Evolutionary conservation across 208 protist species (phyloP).

Genomic region (Leishmania aethiopica): DNA sequence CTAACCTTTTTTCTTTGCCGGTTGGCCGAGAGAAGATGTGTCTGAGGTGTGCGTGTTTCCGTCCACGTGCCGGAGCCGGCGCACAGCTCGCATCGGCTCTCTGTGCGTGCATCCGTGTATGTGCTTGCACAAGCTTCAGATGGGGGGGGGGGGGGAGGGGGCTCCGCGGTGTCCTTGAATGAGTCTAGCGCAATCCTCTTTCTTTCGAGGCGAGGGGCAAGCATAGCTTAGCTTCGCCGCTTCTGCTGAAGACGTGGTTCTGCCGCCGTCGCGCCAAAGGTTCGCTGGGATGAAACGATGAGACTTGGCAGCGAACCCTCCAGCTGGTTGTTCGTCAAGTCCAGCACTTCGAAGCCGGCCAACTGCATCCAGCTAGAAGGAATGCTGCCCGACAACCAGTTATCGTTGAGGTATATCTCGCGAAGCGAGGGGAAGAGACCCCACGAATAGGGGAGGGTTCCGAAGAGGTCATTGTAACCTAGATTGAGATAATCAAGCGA

Average conservation of each 20-base stretch:
- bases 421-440: background rate
- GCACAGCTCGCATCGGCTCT: background rate
- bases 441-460: slow-evolving; percentile 10
- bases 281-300: background rate
- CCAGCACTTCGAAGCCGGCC: background rate
- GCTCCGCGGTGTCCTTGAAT: background rate
- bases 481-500: background rate
- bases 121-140: background rate
- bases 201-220: background rate
- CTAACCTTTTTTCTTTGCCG: background rate
- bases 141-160: background rate
- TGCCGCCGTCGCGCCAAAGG: background rate
- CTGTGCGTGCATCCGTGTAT: background rate
- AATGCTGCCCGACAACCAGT: slow-evolving; percentile 1
- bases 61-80: no score
- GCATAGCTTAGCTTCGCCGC: background rate
- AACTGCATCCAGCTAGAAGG: background rate
- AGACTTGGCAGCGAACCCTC: background rate
- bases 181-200: background rate
- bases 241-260: background rate
- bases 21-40: background rate
- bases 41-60: background rate
- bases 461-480: slow-evolving; percentile 6
- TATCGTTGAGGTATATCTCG: slow-evolving; percentile 8
- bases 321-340: slow-evolving; percentile 5